phyloP scores from a whole-genome alignment of 225 moss, liverwort and hornwort species.

The Polytrichum commune region DNA sequence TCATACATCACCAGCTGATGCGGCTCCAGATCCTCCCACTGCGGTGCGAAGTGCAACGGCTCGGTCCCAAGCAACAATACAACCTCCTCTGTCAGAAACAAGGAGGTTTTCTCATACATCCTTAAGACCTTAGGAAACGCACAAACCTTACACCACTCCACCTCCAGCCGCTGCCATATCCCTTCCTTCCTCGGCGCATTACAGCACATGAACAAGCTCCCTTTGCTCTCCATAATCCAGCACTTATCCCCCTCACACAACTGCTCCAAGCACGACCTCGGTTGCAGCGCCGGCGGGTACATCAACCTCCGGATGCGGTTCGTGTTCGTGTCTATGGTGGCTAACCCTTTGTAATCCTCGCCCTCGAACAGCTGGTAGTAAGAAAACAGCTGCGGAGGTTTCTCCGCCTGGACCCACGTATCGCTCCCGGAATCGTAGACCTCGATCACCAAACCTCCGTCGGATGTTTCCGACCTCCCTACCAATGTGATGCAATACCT shows the following conservation, averaged over 20 bases:
- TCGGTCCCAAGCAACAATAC: slow-evolving; percentile 39
- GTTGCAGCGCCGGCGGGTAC: slow-evolving; percentile 30
- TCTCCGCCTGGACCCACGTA: slow-evolving; percentile 19
- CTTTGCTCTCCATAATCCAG: slow-evolving; percentile 42
- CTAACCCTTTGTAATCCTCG: slow-evolving; percentile 40
- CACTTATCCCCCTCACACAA: slow-evolving; percentile 29
- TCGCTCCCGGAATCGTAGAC: slow-evolving; percentile 25
- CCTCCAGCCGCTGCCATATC: slow-evolving; percentile 35
- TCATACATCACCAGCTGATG: slow-evolving; percentile 25
- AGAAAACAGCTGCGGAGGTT: slow-evolving; percentile 20
- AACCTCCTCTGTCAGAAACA: slow-evolving; percentile 24
- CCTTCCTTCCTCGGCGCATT: slow-evolving; percentile 41
- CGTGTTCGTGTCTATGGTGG: slow-evolving; percentile 28
- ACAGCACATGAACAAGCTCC: slow-evolving; percentile 47
- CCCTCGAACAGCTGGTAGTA: slow-evolving; percentile 41
- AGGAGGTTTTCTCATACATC: slow-evolving; percentile 24
- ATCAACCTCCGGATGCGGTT: slow-evolving; percentile 20
- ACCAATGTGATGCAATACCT: slow-evolving; percentile 30
- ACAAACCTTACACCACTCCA: slow-evolving; percentile 26
- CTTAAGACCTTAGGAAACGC: slow-evolving; percentile 22
- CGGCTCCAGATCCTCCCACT: slow-evolving; percentile 43
- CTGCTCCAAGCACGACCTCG: slow-evolving; percentile 33
- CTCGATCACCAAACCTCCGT: slow-evolving; percentile 16
- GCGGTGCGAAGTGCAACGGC: slow-evolving; percentile 37
- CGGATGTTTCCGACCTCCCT: slow-evolving; percentile 7